A percentile compares a stretch with the other conserved stretches of the same genome.
These are phyloP conservation scores for Neurospora sp. DNA, from an alignment of 495 filamentous ascomycete species.

Conservation along the genomic window DNA sequence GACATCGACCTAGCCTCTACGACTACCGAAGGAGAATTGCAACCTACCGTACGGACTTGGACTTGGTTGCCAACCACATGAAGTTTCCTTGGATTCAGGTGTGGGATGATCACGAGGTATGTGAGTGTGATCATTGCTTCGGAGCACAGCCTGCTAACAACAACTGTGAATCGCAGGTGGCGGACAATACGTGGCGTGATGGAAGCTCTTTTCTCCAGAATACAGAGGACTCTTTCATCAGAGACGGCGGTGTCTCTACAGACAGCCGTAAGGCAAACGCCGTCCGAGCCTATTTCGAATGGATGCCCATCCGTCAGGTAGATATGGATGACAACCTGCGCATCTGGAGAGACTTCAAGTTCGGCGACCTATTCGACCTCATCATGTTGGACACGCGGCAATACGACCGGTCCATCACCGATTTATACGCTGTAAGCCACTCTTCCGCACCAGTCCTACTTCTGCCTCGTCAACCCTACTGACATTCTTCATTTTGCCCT, in stretches of 20 bases:
- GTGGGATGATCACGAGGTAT: slow-evolving; percentile 55
- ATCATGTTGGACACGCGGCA: slow-evolving; percentile 61
- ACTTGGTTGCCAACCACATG: slow-evolving; percentile 47
- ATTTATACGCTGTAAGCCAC: slow-evolving; percentile 18
- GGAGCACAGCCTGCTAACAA: background rate
- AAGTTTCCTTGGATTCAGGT: slow-evolving; percentile 58
- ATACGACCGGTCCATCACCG: slow-evolving; percentile 51
- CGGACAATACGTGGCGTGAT: slow-evolving; percentile 51
- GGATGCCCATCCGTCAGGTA: slow-evolving; percentile 53
- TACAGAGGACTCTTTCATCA: slow-evolving; percentile 49
- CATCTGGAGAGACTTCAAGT: slow-evolving; percentile 56
- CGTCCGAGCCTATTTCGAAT: slow-evolving; percentile 63
- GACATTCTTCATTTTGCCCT: background rate
- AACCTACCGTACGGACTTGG: slow-evolving; percentile 52
- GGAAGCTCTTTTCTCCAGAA: slow-evolving; percentile 47
- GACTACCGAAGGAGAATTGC: slow-evolving; percentile 53
- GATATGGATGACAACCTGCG: slow-evolving; percentile 63
- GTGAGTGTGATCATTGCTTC: background rate
- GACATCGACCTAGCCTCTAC: slow-evolving; percentile 28
- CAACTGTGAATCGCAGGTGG: slow-evolving; percentile 32
- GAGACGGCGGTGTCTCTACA: slow-evolving; percentile 48
- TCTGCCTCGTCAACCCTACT: background rate
- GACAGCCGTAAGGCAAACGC: slow-evolving; percentile 52
- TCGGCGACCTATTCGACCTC: slow-evolving; percentile 55
- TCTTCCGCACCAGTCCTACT: background rate